Evolutionary conservation across 2,329 filamentous ascomycete genomes (phyloP), one percentile per base, ranked within the genome.

Genomic region (Ophiostoma triangulosporum): DNA sequence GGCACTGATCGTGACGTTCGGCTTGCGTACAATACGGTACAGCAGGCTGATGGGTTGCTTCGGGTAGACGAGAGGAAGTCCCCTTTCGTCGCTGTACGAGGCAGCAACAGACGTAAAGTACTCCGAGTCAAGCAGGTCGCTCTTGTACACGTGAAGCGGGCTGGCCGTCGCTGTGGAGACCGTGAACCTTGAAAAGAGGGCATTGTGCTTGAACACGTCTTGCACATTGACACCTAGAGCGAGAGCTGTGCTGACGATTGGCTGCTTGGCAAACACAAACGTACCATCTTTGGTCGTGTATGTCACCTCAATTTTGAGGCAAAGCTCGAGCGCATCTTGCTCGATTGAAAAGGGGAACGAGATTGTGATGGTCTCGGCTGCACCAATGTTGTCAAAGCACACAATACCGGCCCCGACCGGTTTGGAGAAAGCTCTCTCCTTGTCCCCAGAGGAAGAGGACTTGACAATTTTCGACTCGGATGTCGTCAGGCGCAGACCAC

Each of bases 181-280:
- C 14, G 87, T 95, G 65, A 98, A 98, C 9, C 84, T 84, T 0
- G 90, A 96, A 63, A 93, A 93, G 0, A 97, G 74, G 0, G 80
- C 76, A 7, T 81, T 71, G 58, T 88, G 81, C 64, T 95, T 95
- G 72, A 97, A 97, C 27, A 94, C 80, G 61, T 98, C 93, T 62
- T 97, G 90, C 6, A 98, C 93, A 59, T 97, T 97, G 57, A 98
- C 93, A 3, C 91, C 90, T 3, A 98, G 74, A 0, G 88, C 87
- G 4, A 98, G 73, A 1, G 85, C 77, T 1, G 93, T 84, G 3
- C 83, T 77, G 20, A 94, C 74, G 3, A 74, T 78, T 20, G 78
- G 76, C 7, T 75, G 73, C 15, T 76, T 78, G 15, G 80, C 76
- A 63, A 83, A 84, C 52, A 75, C 73, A 58, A 88, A 86, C 7